Percentiles rank a stretch among this genome's conserved stretches.
Conservation (phyloP, 352 stramenopile species). For the Phytophthora tentaculata region DNA sequence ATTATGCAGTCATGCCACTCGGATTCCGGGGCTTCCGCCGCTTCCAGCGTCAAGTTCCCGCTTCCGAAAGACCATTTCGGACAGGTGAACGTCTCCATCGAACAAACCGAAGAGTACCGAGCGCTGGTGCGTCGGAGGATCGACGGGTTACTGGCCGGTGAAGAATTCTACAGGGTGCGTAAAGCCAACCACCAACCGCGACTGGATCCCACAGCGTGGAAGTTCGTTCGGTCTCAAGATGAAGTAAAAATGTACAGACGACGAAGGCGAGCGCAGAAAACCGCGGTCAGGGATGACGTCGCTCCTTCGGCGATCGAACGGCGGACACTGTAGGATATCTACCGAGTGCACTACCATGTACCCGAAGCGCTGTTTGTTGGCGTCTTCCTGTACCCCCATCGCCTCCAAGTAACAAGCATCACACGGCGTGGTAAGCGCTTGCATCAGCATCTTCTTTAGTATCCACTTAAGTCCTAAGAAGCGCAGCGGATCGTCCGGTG, state of each 20-base stretch:
- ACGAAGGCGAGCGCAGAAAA: constrained; percentile 16
- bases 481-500: constrained; percentile 48
- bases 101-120: constrained; percentile 43
- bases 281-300: background rate
- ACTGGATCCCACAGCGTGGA: constrained; percentile 43
- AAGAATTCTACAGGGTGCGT: constrained; percentile 22
- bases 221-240: constrained; percentile 40
- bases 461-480: constrained; percentile 64
- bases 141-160: constrained; percentile 33
- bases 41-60: constrained; percentile 34
- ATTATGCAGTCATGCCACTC: constrained; percentile 35
- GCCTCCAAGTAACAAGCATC: constrained; percentile 48
- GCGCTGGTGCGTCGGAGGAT: constrained; percentile 39
- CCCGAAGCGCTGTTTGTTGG: constrained; percentile 36
- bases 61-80: constrained; percentile 44
- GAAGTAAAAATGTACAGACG: constrained; percentile 46
- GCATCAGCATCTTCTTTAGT: constrained; percentile 43
- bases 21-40: constrained; percentile 14
- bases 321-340: constrained; percentile 48
- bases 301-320: constrained; percentile 26
- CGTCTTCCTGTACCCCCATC: constrained; percentile 52
- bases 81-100: constrained; percentile 35
- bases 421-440: constrained; percentile 26
- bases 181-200: constrained; percentile 18
- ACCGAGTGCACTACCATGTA: constrained; percentile 59